These are phyloP conservation scores for Chytriomyces confervae DNA, from an alignment of 192 early-diverging fungal species.

Conservation along the genomic window DNA sequence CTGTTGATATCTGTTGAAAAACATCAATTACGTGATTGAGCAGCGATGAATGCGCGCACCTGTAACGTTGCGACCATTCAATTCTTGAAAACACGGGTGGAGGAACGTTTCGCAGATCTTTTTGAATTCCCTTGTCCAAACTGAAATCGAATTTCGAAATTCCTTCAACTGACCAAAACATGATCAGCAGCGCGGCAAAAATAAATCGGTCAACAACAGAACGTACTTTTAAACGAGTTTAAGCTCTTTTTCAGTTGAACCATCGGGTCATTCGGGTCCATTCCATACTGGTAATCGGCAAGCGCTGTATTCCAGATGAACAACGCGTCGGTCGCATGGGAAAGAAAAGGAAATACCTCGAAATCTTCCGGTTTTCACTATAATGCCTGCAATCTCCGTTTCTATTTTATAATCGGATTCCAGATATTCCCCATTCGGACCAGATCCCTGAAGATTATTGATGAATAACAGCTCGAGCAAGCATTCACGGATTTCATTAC, in stretches of 20 bases:
- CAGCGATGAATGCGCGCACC: slow-evolving; percentile 39
- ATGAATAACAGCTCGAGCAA: no score
- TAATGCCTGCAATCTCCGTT: slow-evolving; percentile 58
- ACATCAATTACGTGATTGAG: no score
- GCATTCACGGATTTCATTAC: no score
- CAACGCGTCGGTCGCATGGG: not conserved
- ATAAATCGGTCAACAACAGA: not conserved
- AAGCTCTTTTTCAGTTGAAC: slow-evolving; percentile 52
- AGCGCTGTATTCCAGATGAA: slow-evolving; percentile 46
- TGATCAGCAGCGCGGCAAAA: not conserved
- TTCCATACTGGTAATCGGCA: slow-evolving; percentile 66
- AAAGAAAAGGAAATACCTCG: slow-evolving; percentile 50
- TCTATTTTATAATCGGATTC: slow-evolving; percentile 32
- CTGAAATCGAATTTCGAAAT: slow-evolving; percentile 49
- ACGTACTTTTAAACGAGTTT: slow-evolving; percentile 52
- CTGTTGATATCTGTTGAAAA: slow-evolving; percentile 13
- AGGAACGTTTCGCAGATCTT: slow-evolving; percentile 55
- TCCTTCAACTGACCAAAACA: slow-evolving; percentile 43
- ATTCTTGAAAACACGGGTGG: slow-evolving; percentile 62
- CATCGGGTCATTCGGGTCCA: slow-evolving; percentile 54
- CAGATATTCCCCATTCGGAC: slow-evolving; percentile 22
- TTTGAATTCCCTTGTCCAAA: slow-evolving; percentile 40
- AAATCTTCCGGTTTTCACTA: slow-evolving; percentile 67
- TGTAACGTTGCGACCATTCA: slow-evolving; percentile 61
- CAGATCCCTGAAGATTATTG: not conserved